Percentiles rank a stretch among this genome's conserved stretches.
Conservation (phyloP, 805 yeast genomes). For the Metschnikowia santaceciliae region DNA sequence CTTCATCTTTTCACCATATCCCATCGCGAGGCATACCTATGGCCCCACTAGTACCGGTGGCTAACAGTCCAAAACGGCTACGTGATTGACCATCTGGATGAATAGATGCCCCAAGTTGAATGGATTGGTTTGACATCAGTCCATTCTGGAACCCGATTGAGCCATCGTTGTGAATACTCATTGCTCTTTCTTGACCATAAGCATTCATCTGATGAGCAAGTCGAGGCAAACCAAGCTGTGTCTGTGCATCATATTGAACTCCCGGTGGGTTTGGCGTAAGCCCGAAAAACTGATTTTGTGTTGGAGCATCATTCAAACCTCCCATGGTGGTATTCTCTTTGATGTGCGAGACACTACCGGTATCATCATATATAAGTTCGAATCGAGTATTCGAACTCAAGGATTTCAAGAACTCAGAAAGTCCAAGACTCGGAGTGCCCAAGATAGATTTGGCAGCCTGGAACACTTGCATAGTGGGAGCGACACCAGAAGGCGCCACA, state of each 20-base stretch:
- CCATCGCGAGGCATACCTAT: not conserved
- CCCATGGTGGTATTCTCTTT: slow-evolving; percentile 15
- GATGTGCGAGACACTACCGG: slow-evolving; percentile 42
- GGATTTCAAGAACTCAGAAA: slow-evolving; percentile 28
- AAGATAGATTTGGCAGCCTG: slow-evolving; percentile 28
- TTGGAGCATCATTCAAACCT: not conserved
- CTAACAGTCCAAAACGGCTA: not conserved
- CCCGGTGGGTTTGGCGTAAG: not conserved
- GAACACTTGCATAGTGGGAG: slow-evolving; percentile 31
- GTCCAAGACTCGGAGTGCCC: slow-evolving; percentile 26
- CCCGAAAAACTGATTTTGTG: not conserved
- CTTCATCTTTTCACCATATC: not conserved
- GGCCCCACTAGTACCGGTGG: not conserved
- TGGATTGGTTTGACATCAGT: not conserved
- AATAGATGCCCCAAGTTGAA: not conserved
- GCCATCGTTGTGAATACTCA: not conserved
- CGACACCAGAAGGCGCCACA: slow-evolving; percentile 34
- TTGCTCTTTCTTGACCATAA: not conserved
- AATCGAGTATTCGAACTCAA: slow-evolving; percentile 27
- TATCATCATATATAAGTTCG: slow-evolving; percentile 44
- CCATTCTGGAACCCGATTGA: not conserved
- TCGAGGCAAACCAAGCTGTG: not conserved
- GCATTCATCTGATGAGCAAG: not conserved
- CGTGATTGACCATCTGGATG: not conserved
- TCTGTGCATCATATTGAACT: not conserved